Percentiles rank a stretch among this genome's conserved stretches.
Conservation (phyloP, 83 land plant genomes). For the Picea mariana region DNA sequence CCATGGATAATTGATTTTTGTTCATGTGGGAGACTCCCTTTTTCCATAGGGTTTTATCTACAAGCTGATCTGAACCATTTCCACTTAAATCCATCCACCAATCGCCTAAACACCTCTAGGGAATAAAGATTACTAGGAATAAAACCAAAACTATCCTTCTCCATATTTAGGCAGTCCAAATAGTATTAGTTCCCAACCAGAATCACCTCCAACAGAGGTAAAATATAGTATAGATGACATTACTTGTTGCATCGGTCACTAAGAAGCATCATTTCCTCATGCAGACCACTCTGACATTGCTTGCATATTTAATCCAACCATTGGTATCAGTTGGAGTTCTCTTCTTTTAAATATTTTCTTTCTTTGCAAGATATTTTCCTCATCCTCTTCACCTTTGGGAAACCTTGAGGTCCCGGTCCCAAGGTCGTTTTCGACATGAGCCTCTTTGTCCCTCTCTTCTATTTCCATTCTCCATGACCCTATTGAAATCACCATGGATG, state of each 20-base stretch:
- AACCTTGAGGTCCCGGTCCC: background rate
- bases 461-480: slow-evolving; percentile 52
- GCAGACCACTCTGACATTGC: slow-evolving; percentile 92
- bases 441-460: slow-evolving; percentile 24
- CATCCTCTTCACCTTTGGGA: slow-evolving; percentile 23
- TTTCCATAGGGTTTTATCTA: too few species aligned
- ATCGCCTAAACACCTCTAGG: slow-evolving; percentile 67
- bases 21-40: too few species aligned
- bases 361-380: slow-evolving; percentile 24
- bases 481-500: slow-evolving; percentile 82
- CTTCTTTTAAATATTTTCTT: background rate
- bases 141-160: slow-evolving; percentile 90
- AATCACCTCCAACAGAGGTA: slow-evolving; percentile 75
- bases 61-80: slow-evolving; percentile 76
- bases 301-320: slow-evolving; percentile 82
- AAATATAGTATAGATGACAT: slow-evolving; percentile 92
- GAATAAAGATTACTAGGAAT: slow-evolving; percentile 70
- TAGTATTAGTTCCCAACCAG: slow-evolving; percentile 96
- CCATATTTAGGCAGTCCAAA: slow-evolving; percentile 81
- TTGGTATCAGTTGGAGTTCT: slow-evolving; percentile 13
- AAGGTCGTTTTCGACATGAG: background rate
- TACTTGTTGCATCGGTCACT: slow-evolving; percentile 93
- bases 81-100: slow-evolving; percentile 69
- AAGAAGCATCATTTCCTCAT: slow-evolving; percentile 90
- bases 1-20: too few species aligned